phyloP scores from a whole-genome alignment of 2,329 filamentous ascomycete species.

The Fusarium sp. region DNA sequence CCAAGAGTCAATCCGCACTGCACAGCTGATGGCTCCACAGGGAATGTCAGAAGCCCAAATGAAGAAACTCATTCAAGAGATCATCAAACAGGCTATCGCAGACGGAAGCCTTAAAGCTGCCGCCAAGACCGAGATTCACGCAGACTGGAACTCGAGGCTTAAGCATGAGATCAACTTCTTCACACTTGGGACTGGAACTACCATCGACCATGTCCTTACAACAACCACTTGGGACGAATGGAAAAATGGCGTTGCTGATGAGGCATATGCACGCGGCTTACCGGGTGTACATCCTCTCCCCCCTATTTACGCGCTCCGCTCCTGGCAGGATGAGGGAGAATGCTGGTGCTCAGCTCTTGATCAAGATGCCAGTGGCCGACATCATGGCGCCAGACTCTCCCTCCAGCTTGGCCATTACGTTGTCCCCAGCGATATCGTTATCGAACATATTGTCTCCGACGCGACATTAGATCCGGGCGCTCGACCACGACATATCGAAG shows the following conservation, averaged over 20 bases:
- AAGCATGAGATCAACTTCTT: constrained; percentile 79
- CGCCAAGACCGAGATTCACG: constrained; percentile 59
- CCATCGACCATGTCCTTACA: constrained; percentile 68
- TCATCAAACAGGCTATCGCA: constrained; percentile 57
- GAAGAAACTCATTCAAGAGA: constrained; percentile 52
- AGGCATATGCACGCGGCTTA: constrained; percentile 33
- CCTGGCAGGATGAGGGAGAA: constrained; percentile 84
- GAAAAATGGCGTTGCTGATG: constrained; percentile 12
- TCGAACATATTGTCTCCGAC: constrained; percentile 76
- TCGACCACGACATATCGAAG: constrained; percentile 75
- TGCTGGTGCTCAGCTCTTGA: constrained; percentile 81
- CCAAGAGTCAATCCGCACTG: constrained; percentile 45
- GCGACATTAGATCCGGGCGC: constrained; percentile 71
- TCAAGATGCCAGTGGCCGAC: constrained; percentile 53
- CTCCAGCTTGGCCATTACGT: constrained; percentile 69
- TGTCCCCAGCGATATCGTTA: constrained; percentile 74
- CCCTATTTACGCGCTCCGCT: constrained; percentile 66
- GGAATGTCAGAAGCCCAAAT: constrained; percentile 57
- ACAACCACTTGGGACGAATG: constrained; percentile 66
- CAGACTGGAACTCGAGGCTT: constrained; percentile 57
- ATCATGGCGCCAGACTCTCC: constrained; percentile 71
- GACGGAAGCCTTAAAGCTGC: constrained; percentile 60
- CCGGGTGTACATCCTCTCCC: constrained; percentile 43
- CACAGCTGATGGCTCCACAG: constrained; percentile 36
- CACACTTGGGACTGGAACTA: constrained; percentile 71